Conservation (phyloP, 495 filamentous ascomycete species). For the Aspergillus saccharolyticus region DNA sequence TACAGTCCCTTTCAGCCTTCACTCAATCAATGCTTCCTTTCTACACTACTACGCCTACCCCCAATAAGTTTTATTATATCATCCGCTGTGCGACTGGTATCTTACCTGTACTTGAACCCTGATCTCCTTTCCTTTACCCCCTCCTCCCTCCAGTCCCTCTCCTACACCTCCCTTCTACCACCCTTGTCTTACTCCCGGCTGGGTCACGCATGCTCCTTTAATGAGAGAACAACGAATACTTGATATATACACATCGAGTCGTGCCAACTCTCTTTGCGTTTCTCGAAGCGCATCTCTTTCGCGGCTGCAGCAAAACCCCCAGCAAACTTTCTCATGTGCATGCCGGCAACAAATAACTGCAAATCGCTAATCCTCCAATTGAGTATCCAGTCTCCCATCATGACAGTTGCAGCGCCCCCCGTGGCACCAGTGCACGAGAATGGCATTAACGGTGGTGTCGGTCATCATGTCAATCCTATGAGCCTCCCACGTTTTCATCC, state of each 20-base stretch:
- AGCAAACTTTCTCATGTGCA: constrained; percentile 6
- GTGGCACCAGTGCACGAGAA: constrained; percentile 37
- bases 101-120: constrained; percentile 3
- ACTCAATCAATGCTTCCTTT: background rate
- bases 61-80: constrained; percentile 7
- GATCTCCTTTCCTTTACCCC: background rate
- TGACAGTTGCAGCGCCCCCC: constrained; percentile 40
- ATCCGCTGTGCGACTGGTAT: constrained; percentile 9
- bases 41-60: constrained; percentile 1
- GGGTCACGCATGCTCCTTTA: background rate
- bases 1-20: constrained; percentile 5
- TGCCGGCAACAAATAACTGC: constrained; percentile 4
- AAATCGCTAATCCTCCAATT: constrained; percentile 10
- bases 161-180: background rate
- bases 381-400: constrained; percentile 19
- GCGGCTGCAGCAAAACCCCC: background rate
- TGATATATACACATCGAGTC: background rate
- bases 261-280: background rate
- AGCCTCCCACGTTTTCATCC: constrained; percentile 41
- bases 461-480: constrained; percentile 30
- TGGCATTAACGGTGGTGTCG: constrained; percentile 28
- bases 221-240: background rate
- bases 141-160: background rate
- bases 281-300: background rate
- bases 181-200: background rate